Evolutionary conservation across 2,329 filamentous ascomycete species (phyloP).

Genomic region (Ustilaginoidea virens): DNA sequence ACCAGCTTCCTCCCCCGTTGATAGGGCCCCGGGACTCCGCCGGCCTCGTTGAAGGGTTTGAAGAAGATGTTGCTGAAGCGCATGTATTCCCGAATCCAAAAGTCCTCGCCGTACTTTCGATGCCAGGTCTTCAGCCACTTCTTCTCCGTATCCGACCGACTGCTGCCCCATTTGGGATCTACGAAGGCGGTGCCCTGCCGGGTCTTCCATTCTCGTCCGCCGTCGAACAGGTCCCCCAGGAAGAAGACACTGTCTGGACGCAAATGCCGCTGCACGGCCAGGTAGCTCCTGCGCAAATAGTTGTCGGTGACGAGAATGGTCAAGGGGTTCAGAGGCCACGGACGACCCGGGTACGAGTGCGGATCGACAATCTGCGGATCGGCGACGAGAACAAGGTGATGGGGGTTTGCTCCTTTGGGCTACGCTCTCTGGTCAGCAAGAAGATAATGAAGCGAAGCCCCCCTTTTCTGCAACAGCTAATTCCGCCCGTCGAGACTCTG

Average conservation of each 20-base stretch:
- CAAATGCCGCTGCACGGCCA: conserved; percentile 57
- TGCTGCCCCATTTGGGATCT: conserved; percentile 42
- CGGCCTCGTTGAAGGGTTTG: conserved; percentile 45
- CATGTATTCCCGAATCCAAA: conserved; percentile 75
- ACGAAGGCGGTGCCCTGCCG: conserved; percentile 35
- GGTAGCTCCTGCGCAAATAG: conserved; percentile 74
- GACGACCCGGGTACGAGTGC: conserved; percentile 80
- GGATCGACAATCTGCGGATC: conserved; percentile 89
- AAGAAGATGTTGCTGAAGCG: conserved; percentile 82
- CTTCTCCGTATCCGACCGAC: conserved; percentile 34
- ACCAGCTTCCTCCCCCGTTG: conserved; percentile 63
- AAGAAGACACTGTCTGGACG: conserved; percentile 84
- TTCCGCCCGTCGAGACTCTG: too few species aligned
- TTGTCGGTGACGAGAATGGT: conserved; percentile 61
- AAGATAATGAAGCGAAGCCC: too few species aligned
- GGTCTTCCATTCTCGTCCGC: conserved; percentile 88
- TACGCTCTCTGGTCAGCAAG: conserved; percentile 22
- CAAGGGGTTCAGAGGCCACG: conserved; percentile 39
- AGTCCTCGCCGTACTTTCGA: conserved; percentile 61
- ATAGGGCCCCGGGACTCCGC: conserved; percentile 36
- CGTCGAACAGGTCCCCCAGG: conserved; percentile 88
- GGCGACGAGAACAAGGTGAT: conserved; percentile 71
- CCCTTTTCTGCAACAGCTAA: too few species aligned
- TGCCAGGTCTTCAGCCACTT: conserved; percentile 49
- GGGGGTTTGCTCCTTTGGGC: conserved; percentile 65